Conservation (phyloP, 1,284 basidiomycete species). For the Ustilago sp. region DNA sequence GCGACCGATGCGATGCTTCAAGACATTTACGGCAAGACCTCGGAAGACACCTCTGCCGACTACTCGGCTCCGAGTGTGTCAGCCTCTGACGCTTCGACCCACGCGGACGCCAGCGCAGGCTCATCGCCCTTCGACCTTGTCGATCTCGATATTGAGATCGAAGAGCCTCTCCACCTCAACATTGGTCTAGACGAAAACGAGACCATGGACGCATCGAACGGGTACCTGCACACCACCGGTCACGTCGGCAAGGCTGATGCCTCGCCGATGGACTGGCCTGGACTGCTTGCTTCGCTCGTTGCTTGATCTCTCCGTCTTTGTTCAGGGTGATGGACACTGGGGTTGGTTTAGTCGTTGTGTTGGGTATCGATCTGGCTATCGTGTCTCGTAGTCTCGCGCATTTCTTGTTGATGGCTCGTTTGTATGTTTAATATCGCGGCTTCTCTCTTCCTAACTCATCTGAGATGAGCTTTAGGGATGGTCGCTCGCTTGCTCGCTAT, state of each 20-base stretch:
- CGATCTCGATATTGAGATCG: slow-evolving; percentile 53
- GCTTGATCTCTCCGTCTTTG: slow-evolving; percentile 20
- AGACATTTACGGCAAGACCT: slow-evolving; percentile 33
- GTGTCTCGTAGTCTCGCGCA: not conserved
- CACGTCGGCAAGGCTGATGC: slow-evolving; percentile 15
- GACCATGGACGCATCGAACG: slow-evolving; percentile 6
- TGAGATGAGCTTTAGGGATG: not conserved
- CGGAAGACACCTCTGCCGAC: slow-evolving; percentile 17
- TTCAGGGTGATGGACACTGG: not conserved
- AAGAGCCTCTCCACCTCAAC: slow-evolving; percentile 45
- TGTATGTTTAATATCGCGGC: slow-evolving; percentile 14
- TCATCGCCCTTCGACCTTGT: slow-evolving; percentile 52
- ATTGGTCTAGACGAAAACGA: slow-evolving; percentile 29
- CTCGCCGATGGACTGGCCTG: slow-evolving; percentile 35
- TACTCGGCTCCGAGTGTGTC: slow-evolving; percentile 13
- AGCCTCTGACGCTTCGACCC: slow-evolving; percentile 14
- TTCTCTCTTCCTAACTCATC: not conserved
- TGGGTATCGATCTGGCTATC: slow-evolving; percentile 11
- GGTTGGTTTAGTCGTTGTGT: not conserved
- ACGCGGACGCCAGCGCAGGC: slow-evolving; percentile 26
- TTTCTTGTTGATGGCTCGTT: slow-evolving; percentile 2
- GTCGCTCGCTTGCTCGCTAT: not conserved
- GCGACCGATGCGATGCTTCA: slow-evolving; percentile 51
- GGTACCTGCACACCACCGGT: not conserved
- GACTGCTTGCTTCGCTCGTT: slow-evolving; percentile 34